Percentiles rank a stretch among this genome's conserved stretches.
Conservation (phyloP, 2,329 filamentous ascomycete genomes). For the Reticulascus tulasneorum region DNA sequence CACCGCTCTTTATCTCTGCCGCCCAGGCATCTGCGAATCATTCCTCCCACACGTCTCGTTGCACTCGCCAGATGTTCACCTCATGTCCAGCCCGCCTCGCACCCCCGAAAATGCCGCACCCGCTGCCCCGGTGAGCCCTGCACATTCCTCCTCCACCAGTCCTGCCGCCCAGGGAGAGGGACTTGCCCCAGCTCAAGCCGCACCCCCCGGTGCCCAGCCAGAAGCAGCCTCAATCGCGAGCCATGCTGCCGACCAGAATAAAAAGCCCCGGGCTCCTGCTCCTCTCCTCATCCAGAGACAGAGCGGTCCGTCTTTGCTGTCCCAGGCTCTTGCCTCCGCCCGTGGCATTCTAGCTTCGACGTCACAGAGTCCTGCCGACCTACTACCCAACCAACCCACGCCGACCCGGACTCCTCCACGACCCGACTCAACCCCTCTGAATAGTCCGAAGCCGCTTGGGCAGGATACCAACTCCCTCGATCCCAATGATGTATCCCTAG, state of each 20-base stretch:
- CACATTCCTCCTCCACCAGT: conserved; percentile 9
- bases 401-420: conserved; percentile 2
- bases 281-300: conserved; percentile 32
- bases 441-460: conserved; percentile 17
- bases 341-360: conserved; percentile 39
- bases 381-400: conserved; percentile 7
- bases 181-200: conserved; percentile 12
- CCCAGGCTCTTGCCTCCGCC: conserved; percentile 55
- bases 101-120: conserved; percentile 53
- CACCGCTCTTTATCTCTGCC: conserved; percentile 9
- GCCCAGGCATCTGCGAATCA: conserved; percentile 18
- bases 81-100: conserved; percentile 52
- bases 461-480: conserved; percentile 7
- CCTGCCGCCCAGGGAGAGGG: conserved; percentile 6
- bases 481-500: conserved; percentile 27
- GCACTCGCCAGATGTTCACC: conserved; percentile 48
- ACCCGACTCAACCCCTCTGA: conserved; percentile 1
- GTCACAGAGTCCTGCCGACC: too few species aligned
- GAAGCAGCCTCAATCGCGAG: conserved; percentile 15
- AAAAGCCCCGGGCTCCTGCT: conserved; percentile 42
- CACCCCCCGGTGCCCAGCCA: conserved; percentile 15
- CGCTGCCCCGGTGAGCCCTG: conserved; percentile 39
- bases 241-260: conserved; percentile 39
- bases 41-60: conserved; percentile 21
- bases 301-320: conserved; percentile 51